Evolutionary conservation across 1,284 basidiomycete species (phyloP), one percentile per base, ranked within the genome.

Genomic region (Fomes fomentarius): DNA sequence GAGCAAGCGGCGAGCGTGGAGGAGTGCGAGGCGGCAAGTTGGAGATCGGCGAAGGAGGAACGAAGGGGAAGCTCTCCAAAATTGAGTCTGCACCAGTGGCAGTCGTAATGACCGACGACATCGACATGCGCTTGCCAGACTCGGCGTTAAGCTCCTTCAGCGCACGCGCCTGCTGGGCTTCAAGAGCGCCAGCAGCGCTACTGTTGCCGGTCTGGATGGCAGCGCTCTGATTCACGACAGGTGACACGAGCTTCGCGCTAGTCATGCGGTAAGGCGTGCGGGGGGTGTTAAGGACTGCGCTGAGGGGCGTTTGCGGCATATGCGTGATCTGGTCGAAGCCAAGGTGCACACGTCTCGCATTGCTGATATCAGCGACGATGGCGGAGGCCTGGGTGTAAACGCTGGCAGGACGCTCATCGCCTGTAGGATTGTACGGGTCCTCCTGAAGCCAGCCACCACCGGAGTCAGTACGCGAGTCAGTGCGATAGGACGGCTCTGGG

Each of bases 11-110:
- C 17, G 88, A 91, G 50, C 84, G 82, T 28, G 86, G 86, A 3
- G 89, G 88, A 3, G 89, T 84, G 58, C 89, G 79, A 61, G 84
- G 74, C 10, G 89, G 90, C 44, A 86, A 77, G 62, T 88, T 82
- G 15, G 88, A 89, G 58, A 93, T 91, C 6, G 90, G 90, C 4
- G 87, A 90, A 0, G 90, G 90, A 21, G 90, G 90, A 8, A 93
- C 89, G 67, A 93, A 92, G 38, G 89, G 89, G 78, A 93, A 93
- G 22, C 82, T 85, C 70, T 90, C 89, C 21, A 93, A 77, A 58
- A 93, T 89, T 1, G 90, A 91, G 68, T 93, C 90, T 35, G 87
- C 85, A 52, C 80, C 77, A 3, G 83, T 83, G 21, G 86, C 85
- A n/a, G 84, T 75, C 11, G 83, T 81, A 52, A 87, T 69, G 48